phyloP scores from a whole-genome alignment of 148 eudicot genomes.

The Simmondsia chinensis region DNA sequence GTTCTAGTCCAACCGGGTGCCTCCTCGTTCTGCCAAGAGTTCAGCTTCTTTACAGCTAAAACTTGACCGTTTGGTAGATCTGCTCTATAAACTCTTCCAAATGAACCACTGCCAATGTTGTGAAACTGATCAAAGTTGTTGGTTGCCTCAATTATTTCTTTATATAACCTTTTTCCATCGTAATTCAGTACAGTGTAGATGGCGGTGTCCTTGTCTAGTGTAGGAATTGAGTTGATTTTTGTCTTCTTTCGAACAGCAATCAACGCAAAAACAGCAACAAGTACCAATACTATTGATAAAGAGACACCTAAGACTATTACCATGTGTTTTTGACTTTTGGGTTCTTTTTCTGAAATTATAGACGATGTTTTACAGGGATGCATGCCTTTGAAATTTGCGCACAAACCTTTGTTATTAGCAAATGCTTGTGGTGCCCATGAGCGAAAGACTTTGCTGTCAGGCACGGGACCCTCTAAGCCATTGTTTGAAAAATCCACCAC shows the following conservation, averaged over 20 bases:
- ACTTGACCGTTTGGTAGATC: slow-evolving; percentile 15
- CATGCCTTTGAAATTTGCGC: slow-evolving; percentile 13
- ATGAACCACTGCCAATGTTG: slow-evolving; percentile 15
- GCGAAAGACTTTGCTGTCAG: slow-evolving; percentile 8
- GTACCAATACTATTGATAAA: background rate
- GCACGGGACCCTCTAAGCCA: slow-evolving; percentile 23
- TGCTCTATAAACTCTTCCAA: slow-evolving; percentile 25
- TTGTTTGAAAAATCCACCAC: slow-evolving; percentile 21
- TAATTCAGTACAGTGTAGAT: slow-evolving; percentile 2
- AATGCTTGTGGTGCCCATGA: slow-evolving; percentile 1
- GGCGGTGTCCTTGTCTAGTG: background rate
- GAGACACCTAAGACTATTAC: background rate
- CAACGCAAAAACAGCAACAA: slow-evolving; percentile 1
- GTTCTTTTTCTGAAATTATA: background rate
- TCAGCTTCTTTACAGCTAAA: slow-evolving; percentile 15
- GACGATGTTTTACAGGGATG: slow-evolving; percentile 5
- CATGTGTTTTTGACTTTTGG: background rate
- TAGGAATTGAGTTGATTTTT: background rate
- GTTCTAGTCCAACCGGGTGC: background rate
- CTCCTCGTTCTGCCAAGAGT: background rate
- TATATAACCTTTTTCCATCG: slow-evolving; percentile 12
- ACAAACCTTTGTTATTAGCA: slow-evolving; percentile 12
- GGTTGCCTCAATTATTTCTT: slow-evolving; percentile 18
- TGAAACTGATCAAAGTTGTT: slow-evolving; percentile 12
- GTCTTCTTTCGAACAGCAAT: background rate